Percentiles rank a stretch among this genome's conserved stretches.
phyloP scores from a whole-genome alignment of 495 filamentous ascomycete genomes.

The Talaromyces liani region DNA sequence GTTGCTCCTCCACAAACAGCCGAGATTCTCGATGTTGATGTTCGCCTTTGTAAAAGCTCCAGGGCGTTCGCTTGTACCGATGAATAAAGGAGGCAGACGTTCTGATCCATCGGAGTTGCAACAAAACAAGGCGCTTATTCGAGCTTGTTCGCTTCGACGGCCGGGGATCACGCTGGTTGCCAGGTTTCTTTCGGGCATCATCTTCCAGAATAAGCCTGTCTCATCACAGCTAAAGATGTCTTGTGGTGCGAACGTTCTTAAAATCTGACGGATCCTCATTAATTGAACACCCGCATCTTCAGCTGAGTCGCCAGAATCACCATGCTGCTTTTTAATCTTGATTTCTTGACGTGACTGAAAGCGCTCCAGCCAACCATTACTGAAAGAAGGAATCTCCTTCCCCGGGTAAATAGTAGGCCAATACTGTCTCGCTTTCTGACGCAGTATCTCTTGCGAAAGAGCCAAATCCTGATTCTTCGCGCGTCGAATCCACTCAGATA shows the following conservation, averaged over 20 bases:
- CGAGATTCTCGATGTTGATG: conserved; percentile 15
- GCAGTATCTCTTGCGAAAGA: conserved; percentile 9
- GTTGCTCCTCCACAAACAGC: conserved; percentile 15
- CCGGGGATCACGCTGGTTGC: conserved; percentile 9
- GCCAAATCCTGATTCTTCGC: conserved; percentile 9
- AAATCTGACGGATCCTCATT: conserved; percentile 7
- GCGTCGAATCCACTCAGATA: conserved; percentile 13
- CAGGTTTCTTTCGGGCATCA: conserved; percentile 15
- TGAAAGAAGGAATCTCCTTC: conserved; percentile 13
- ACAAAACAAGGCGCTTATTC: conserved; percentile 16
- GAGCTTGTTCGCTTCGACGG: conserved; percentile 15
- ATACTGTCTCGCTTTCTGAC: conserved; percentile 11
- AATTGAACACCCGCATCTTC: conserved; percentile 2
- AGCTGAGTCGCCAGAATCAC: not conserved
- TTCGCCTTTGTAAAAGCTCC: conserved; percentile 10
- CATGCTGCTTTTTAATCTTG: not conserved
- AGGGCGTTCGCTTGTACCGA: conserved; percentile 19
- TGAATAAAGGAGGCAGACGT: conserved; percentile 16
- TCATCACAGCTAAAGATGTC: conserved; percentile 28
- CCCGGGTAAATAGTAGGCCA: conserved; percentile 10
- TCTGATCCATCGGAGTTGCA: conserved; percentile 17
- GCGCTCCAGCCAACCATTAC: conserved; percentile 13
- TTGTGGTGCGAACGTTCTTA: conserved; percentile 10
- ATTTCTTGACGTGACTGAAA: conserved; percentile 17
- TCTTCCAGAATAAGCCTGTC: conserved; percentile 20